Base-by-base conservation (phyloP, 768 basidiomycete genomes). In the Russula virescens region DNA sequence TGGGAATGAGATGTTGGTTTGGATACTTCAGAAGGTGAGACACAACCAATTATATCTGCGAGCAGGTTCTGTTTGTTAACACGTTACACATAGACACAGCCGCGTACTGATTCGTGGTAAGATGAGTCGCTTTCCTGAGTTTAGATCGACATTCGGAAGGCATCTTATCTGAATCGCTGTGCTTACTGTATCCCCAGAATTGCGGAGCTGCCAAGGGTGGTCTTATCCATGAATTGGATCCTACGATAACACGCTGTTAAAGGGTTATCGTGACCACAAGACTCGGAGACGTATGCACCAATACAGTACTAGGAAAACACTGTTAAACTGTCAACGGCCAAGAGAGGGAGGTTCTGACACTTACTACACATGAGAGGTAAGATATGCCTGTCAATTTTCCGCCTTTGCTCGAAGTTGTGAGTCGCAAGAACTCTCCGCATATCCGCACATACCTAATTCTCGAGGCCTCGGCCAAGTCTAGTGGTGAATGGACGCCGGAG, bases 201-300 rank as follows among this genome's bases (percentile, higher is more conserved):
- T 2, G 88, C 82, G 0, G 86, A 69, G 61, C 79, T 82, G 1
- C 86, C 87, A 4, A 89, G 75, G 0, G 87, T 89, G 0, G 83
- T 85, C 73, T 88, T 88, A 65, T 89, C 88, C 84, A 88, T 88
- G 63, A 84, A 88, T 69, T 89, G 87, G n/a, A 89, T 79, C 81
- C 87, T 68, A 35, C 84, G 62, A 60, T 63, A 35, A 84, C 62
- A 60, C 4, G 62, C 67, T 11, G 61, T 71, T 67, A 23, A 49
- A 26, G 23, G 26, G n/a, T 40, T n/a, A 16, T n/a, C 49, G 14
- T 34, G 23, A 5, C 11, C 10, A 28, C 8, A 10, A 38, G 38
- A 6, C 8, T 38, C 13, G 38, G 38, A 38, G 38, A 38, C 38
- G 10, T 7, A 14, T 14, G 38, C 10, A 38, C 38, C 8, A 38